Percentiles rank a stretch among this genome's conserved stretches.
phyloP scores from a whole-genome alignment of 2,329 filamentous ascomycete genomes.

The Phaeosphaeria sp. region DNA sequence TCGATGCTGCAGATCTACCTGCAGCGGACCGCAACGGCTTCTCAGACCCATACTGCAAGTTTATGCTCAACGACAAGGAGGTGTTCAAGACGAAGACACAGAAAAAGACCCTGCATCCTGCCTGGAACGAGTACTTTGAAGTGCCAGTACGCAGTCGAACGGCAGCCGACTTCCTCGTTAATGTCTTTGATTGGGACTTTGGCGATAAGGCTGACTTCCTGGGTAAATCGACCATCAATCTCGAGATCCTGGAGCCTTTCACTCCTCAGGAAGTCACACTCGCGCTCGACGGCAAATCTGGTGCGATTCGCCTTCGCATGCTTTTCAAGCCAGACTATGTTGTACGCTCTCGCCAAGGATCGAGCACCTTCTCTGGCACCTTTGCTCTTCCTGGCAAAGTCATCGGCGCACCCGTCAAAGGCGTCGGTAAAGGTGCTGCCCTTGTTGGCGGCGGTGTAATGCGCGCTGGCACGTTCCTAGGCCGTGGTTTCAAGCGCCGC shows the following conservation, averaged over 20 bases:
- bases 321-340: constrained; percentile 95
- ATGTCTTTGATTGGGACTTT: constrained; percentile 96
- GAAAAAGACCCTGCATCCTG: constrained; percentile 94
- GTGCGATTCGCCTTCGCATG: constrained; percentile 79
- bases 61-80: constrained; percentile 85
- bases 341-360: constrained; percentile 83
- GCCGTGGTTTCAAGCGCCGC: constrained; percentile 78
- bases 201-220: constrained; percentile 92
- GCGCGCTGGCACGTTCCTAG: constrained; percentile 89
- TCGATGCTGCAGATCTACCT: constrained; percentile 87
- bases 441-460: constrained; percentile 79
- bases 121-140: constrained; percentile 97
- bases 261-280: constrained; percentile 76
- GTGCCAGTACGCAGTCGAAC: constrained; percentile 82
- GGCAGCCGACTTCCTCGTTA: constrained; percentile 79
- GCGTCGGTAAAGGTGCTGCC: constrained; percentile 77
- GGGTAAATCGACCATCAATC: constrained; percentile 77
- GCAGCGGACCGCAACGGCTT: constrained; percentile 94
- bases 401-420: constrained; percentile 94
- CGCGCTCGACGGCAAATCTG: constrained; percentile 86
- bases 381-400: constrained; percentile 89
- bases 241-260: constrained; percentile 86
- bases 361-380: constrained; percentile 89
- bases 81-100: constrained; percentile 94
- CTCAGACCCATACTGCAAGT: constrained; percentile 97